These are phyloP conservation scores for Blastobotrys americana DNA, from an alignment of 805 yeast genomes.

Conservation along the genomic window DNA sequence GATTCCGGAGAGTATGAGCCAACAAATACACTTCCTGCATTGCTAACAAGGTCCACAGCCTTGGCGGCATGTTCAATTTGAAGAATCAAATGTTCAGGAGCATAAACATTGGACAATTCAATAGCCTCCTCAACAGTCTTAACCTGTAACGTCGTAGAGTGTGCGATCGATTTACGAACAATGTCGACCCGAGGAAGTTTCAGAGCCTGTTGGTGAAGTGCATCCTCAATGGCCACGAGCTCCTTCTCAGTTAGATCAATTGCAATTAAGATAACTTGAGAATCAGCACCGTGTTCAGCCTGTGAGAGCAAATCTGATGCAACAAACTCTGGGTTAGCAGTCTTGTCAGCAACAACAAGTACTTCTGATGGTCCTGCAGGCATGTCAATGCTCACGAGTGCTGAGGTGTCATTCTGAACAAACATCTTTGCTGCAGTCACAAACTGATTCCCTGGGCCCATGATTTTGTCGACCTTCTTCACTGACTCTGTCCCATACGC, in stretches of 20 bases:
- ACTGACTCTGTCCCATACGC: slow-evolving; percentile 95
- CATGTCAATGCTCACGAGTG: slow-evolving; percentile 95
- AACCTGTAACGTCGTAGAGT: slow-evolving; percentile 75
- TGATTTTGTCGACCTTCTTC: slow-evolving; percentile 90
- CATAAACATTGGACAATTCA: slow-evolving; percentile 80
- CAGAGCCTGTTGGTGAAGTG: slow-evolving; percentile 77
- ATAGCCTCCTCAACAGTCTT: slow-evolving; percentile 71
- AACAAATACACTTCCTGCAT: slow-evolving; percentile 95
- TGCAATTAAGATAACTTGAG: slow-evolving; percentile 90
- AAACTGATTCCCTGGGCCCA: slow-evolving; percentile 99
- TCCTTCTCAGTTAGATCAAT: slow-evolving; percentile 58
- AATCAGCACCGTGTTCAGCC: slow-evolving; percentile 98
- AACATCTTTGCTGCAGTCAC: slow-evolving; percentile 99
- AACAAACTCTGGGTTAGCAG: slow-evolving; percentile 90
- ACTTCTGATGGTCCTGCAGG: slow-evolving; percentile 99
- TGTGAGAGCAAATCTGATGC: slow-evolving; percentile 95
- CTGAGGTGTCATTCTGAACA: slow-evolving; percentile 91
- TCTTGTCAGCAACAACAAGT: slow-evolving; percentile 79
- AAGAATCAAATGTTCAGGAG: slow-evolving; percentile 95
- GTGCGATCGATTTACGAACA: slow-evolving; percentile 84
- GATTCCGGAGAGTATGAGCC: slow-evolving; percentile 96
- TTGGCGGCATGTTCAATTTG: slow-evolving; percentile 75
- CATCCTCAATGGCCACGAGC: slow-evolving; percentile 64
- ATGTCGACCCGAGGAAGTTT: slow-evolving; percentile 87
- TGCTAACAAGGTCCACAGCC: slow-evolving; percentile 66